phyloP scores from a whole-genome alignment of 192 early-diverging fungal genomes.

The Coemansia sp. region DNA sequence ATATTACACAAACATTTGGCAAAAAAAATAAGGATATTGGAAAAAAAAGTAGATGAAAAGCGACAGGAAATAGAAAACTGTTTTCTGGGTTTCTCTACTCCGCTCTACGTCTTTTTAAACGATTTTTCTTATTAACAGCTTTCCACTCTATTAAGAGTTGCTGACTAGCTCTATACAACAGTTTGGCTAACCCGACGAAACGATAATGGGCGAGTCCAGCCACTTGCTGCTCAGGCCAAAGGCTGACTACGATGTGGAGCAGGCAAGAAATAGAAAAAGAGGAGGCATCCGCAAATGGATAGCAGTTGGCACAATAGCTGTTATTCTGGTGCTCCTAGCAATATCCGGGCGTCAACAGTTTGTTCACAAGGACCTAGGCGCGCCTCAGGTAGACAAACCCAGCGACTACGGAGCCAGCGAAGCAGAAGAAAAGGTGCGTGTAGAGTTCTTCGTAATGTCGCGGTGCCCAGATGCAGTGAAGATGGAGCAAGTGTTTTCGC shows the following conservation, averaged over 20 bases:
- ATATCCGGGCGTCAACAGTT: not conserved
- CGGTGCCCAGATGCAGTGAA: constrained; percentile 65
- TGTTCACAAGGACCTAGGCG: not conserved
- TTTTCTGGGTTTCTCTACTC: no score
- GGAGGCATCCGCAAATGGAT: not conserved
- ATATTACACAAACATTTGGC: no score
- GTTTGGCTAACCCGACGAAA: not conserved
- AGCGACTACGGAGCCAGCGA: not conserved
- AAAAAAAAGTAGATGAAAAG: no score
- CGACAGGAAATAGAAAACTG: no score
- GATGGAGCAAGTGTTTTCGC: constrained; percentile 52
- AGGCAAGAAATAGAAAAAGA: not conserved
- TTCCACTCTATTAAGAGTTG: no score
- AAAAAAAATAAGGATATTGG: no score
- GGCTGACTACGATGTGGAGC: not conserved
- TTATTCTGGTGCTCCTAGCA: not conserved
- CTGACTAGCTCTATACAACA: no score
- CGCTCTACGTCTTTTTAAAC: no score
- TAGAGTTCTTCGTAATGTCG: constrained; percentile 75
- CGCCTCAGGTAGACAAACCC: not conserved
- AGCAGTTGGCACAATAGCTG: not conserved
- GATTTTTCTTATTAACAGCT: no score
- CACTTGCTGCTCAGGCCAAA: not conserved
- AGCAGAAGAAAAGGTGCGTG: constrained; percentile 37
- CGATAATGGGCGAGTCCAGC: constrained; percentile 7